phyloP scores from a whole-genome alignment of 2,329 filamentous ascomycete genomes.

The Biscogniauxia mediterranea region DNA sequence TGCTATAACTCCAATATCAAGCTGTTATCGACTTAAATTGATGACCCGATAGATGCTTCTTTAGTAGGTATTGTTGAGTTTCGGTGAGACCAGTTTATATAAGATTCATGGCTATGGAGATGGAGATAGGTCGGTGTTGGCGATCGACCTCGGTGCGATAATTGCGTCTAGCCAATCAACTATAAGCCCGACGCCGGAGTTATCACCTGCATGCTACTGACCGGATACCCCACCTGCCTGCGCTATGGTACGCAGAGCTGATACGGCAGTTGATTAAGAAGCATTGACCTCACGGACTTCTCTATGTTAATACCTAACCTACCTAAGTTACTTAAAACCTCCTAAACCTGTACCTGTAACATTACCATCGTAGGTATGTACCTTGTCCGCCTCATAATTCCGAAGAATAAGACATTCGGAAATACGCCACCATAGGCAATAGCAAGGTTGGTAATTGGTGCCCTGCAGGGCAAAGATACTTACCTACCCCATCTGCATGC shows the following conservation, averaged over 20 bases:
- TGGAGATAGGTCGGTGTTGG: constrained; percentile 15
- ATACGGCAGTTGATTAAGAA: not conserved
- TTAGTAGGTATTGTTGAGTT: not conserved
- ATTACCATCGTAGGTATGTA: no score
- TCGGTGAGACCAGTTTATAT: not conserved
- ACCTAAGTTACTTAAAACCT: not conserved
- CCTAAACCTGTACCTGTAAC: no score
- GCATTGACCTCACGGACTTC: not conserved
- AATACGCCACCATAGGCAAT: no score
- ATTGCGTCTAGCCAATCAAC: constrained; percentile 19
- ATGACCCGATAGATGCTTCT: not conserved
- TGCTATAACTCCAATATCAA: no score
- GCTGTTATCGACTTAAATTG: no score
- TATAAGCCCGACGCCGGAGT: constrained; percentile 19
- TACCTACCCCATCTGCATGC: no score
- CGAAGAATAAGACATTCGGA: not conserved
- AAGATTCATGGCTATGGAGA: not conserved
- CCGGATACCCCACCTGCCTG: constrained; percentile 15
- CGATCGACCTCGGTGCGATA: constrained; percentile 17
- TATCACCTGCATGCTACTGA: not conserved
- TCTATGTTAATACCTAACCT: no score
- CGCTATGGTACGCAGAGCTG: not conserved
- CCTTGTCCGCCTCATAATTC: no score
- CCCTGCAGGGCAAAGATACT: no score
- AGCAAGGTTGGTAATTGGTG: no score